phyloP scores from a whole-genome alignment of 805 yeast species.

The Wickerhamiella cacticola region DNA sequence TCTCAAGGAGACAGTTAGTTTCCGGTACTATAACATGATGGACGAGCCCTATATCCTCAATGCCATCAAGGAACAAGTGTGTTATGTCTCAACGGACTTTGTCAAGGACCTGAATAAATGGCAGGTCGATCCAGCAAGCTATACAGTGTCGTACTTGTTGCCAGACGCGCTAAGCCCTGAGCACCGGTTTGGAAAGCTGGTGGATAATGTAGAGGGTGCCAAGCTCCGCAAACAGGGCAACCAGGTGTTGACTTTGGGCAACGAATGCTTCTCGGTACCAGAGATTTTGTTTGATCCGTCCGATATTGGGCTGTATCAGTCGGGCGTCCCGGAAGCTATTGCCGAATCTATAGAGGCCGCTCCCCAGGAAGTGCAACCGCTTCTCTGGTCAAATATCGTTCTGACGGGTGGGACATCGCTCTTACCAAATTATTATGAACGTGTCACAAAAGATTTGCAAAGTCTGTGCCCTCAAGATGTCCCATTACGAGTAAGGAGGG shows the following conservation, averaged over 20 bases:
- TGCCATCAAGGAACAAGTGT: slow-evolving; percentile 68
- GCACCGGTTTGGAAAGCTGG: slow-evolving; percentile 53
- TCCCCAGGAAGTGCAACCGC: slow-evolving; percentile 59
- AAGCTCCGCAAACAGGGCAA: slow-evolving; percentile 28
- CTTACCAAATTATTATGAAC: slow-evolving; percentile 49
- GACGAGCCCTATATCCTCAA: slow-evolving; percentile 81
- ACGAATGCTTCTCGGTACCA: slow-evolving; percentile 81
- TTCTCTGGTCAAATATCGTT: slow-evolving; percentile 66
- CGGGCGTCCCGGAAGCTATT: slow-evolving; percentile 63
- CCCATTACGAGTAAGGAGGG: slow-evolving; percentile 24
- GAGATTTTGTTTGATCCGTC: slow-evolving; percentile 82
- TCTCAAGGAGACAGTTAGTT: slow-evolving; percentile 72
- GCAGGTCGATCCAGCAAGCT: slow-evolving; percentile 24
- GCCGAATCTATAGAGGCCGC: slow-evolving; percentile 55
- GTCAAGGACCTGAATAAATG: slow-evolving; percentile 35
- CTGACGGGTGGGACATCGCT: slow-evolving; percentile 75
- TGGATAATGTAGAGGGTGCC: slow-evolving; percentile 20
- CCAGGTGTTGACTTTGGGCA: slow-evolving; percentile 57
- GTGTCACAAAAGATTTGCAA: slow-evolving; percentile 36
- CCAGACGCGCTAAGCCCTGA: slow-evolving; percentile 74
- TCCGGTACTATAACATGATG: slow-evolving; percentile 82
- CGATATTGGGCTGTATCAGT: slow-evolving; percentile 60
- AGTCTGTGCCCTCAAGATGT: slow-evolving; percentile 28
- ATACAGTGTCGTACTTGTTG: slow-evolving; percentile 57
- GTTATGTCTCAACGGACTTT: slow-evolving; percentile 57